Base-by-base conservation (phyloP, 1,139 yeast species). In the Scheffersomyces cryptocercus region DNA sequence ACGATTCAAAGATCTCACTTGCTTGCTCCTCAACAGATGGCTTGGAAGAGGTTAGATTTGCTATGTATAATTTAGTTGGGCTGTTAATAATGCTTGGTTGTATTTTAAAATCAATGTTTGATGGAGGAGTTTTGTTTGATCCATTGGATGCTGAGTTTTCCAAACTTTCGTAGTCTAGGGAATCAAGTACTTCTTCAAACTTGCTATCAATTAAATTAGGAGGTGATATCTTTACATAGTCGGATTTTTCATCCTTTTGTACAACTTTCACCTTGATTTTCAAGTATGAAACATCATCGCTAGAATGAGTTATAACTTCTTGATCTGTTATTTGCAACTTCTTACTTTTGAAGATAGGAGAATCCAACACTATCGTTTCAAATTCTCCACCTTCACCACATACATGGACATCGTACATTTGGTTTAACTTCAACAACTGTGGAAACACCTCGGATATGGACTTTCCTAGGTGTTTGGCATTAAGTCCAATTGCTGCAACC, bases 351-450 rank as follows among this genome's bases (percentile, higher is more conserved):
- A 93, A 93, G 47, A 88, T 83, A 0, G 96, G 95, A 2, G 95
- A 88, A 63, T 93, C 97, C 28, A 93, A 71, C 3, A 93, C 98
- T 52, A 91, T 70, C 0, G 97, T 85, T 61, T 93, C 99, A 62
- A 90, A 93, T 63, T 93, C 99, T 1, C 99, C 99, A 15, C 99
- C 99, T 69, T 93, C 99, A 7, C 99, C 99, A 68, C 99, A 93
- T 0, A 93, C 82, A 62, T 93, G 97, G 8, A 91, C 88, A 2
- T 91, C 95, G 62, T 81, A 91, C 65, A 70, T 67, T 9, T 62
- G 52, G 57, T 91, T 86, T 51, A 91, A 68, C 34, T 70, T 71
- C 9, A 77, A 55, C 58, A 93, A 64, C 1, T 71, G 75, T 0
- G 89, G 85, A 44, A 79, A 78, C 52, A 86, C 68, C 51, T 87